Conservation (phyloP, 768 basidiomycete species). For the Rubroboletus pulcherrimus region DNA sequence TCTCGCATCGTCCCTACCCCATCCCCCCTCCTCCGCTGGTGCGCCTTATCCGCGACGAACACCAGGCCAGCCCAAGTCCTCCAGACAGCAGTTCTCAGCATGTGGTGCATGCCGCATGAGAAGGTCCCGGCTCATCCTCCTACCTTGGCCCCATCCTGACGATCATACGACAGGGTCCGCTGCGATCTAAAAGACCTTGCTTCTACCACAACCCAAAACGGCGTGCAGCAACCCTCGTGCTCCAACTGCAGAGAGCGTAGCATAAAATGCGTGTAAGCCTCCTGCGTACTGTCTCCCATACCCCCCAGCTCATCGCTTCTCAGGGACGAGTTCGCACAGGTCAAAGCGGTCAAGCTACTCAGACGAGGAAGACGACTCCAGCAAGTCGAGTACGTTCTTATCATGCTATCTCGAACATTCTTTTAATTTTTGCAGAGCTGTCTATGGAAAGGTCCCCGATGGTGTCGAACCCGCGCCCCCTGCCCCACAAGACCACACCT, state of each 20-base stretch:
- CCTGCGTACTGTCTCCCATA: neutral
- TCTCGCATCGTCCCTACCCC: slow-evolving; percentile 36
- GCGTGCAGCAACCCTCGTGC: slow-evolving; percentile 49
- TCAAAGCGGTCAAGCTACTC: slow-evolving; percentile 85
- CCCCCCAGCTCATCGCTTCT: slow-evolving; percentile 2
- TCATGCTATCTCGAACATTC: slow-evolving; percentile 3
- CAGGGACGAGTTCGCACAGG: slow-evolving; percentile 89
- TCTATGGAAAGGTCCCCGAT: slow-evolving; percentile 68
- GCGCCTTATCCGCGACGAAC: slow-evolving; percentile 45
- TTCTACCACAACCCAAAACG: slow-evolving; percentile 44
- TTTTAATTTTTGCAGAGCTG: slow-evolving; percentile 46
- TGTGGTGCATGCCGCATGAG: slow-evolving; percentile 92
- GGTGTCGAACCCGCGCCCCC: slow-evolving; percentile 27
- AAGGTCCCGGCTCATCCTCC: slow-evolving; percentile 43
- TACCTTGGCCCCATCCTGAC: slow-evolving; percentile 1
- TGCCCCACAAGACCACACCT: slow-evolving; percentile 24
- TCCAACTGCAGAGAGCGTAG: slow-evolving; percentile 89
- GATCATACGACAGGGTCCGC: slow-evolving; percentile 57
- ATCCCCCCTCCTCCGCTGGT: slow-evolving; percentile 25
- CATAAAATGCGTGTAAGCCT: slow-evolving; percentile 87
- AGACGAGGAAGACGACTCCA: slow-evolving; percentile 75
- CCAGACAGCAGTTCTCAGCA: slow-evolving; percentile 84
- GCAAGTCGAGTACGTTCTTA: slow-evolving; percentile 69
- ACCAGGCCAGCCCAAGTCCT: slow-evolving; percentile 65
- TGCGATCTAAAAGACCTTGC: slow-evolving; percentile 89